Base-by-base conservation (phyloP, 1,139 yeast genomes). In the Lodderomyces margitis region DNA sequence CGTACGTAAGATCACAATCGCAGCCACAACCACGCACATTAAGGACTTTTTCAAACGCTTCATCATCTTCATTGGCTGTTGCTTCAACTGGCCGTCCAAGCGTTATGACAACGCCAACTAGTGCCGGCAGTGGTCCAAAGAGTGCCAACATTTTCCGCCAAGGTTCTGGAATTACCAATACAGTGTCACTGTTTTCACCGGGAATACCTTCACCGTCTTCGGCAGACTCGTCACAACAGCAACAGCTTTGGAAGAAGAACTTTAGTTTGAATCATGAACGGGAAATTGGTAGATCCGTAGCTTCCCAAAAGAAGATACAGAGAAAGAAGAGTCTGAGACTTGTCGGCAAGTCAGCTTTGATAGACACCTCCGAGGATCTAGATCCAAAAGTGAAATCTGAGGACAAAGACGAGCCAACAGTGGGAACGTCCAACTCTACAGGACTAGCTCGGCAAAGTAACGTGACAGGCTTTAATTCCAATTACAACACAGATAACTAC, bases 1-100 rank as follows among this genome's bases (percentile, higher is more conserved):
- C 28, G 2, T 25, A 34, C 12, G 5, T 19, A 25, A 15, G 21
- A 36, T n/a, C 55, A 52, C 38, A 58, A 55, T 42, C 54, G 54
- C 40, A 57, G 52, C 39, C 53, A 52, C 5, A 41, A 54, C 39
- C 58, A 53, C 32, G 16, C n/a, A 3, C 9, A 10, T 21, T 34
- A 8, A 36, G 46, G 34, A 39, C 50, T 14, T 34, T 41, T 24
- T 41, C 49, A 21, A 38, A 33, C 30, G 27, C 45, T 11, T 43
- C 49, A 17, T 38, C 49, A 11, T 40, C 44, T 21, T 23, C 25
- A 5, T 7, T 28, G 32, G 32, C 32, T n/a, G 32, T 28, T 28
- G 35, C 52, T 19, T 38, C 47, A 10, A 39, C 35, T 36, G 41
- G 34, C 14, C 32, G 42, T 15, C 38, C 36, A 11, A 39, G 32